These are phyloP conservation scores for Decorospora gaudefroyi DNA, from an alignment of 2,329 filamentous ascomycete species.

Conservation along the genomic window DNA sequence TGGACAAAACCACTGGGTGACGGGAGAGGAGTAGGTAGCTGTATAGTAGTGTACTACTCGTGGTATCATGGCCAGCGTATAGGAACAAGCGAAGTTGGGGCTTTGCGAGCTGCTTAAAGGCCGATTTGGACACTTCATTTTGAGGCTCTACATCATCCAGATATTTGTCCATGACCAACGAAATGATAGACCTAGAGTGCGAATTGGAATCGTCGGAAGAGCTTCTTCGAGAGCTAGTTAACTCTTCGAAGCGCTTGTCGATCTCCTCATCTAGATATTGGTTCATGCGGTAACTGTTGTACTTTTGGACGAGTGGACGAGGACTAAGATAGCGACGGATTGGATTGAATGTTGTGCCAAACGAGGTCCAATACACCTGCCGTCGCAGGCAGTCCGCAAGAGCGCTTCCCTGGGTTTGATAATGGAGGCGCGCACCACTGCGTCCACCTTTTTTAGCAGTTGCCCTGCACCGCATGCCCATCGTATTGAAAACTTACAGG, in stretches of 20 bases:
- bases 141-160: conserved; percentile 7
- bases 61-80: conserved; percentile 42
- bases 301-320: conserved; percentile 17
- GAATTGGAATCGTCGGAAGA: neutral
- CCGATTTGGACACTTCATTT: conserved; percentile 4
- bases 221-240: conserved; percentile 4
- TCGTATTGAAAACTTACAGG: conserved; percentile 15
- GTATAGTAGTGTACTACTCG: conserved; percentile 35
- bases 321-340: conserved; percentile 18
- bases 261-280: conserved; percentile 19
- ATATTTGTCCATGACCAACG: conserved; percentile 13
- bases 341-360: conserved; percentile 18
- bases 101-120: conserved; percentile 23
- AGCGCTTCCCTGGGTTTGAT: conserved; percentile 12
- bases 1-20: conserved; percentile 27
- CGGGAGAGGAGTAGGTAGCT: conserved; percentile 24
- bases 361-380: conserved; percentile 19
- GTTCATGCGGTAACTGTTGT: conserved; percentile 18
- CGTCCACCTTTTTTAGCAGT: neutral
- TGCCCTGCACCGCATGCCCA: neutral
- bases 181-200: conserved; percentile 3
- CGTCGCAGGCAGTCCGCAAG: conserved; percentile 18
- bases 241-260: conserved; percentile 20
- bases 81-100: conserved; percentile 40
- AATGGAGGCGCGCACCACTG: conserved; percentile 17